Conservation (phyloP, 2,329 filamentous ascomycete species). For the Penicillium psychrosexuale region DNA sequence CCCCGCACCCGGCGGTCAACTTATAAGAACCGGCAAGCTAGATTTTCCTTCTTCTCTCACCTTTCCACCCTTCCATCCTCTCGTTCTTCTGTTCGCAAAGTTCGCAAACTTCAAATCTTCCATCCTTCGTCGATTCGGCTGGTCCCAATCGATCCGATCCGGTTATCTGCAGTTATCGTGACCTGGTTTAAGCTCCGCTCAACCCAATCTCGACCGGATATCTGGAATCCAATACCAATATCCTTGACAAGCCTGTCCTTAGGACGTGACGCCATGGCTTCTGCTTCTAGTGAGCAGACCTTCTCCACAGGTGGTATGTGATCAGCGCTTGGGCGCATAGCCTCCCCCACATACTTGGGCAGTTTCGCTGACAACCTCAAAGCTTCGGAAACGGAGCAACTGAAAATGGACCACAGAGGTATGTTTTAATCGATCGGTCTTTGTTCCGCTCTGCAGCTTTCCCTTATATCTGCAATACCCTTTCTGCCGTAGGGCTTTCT, state of each 20-base stretch:
- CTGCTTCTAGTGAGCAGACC: constrained; percentile 13
- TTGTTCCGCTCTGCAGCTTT: background rate
- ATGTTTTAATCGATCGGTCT: background rate
- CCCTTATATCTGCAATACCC: background rate
- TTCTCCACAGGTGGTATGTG: constrained; percentile 10
- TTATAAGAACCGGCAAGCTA: constrained; percentile 4
- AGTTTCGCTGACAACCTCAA: constrained; percentile 2
- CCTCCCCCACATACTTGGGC: background rate
- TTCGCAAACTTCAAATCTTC: background rate
- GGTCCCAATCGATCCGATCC: constrained; percentile 7
- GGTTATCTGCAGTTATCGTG: background rate
- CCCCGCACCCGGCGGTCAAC: constrained; percentile 12
- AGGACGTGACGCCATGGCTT: constrained; percentile 14
- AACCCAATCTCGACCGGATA: constrained; percentile 1
- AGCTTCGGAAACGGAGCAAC: constrained; percentile 3
- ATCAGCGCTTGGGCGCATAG: background rate
- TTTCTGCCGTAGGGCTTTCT: background rate
- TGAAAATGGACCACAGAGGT: constrained; percentile 2
- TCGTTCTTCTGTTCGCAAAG: constrained; percentile 1
- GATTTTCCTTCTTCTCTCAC: constrained; percentile 1
- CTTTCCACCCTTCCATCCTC: constrained; percentile 1
- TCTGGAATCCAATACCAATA: constrained; percentile 1
- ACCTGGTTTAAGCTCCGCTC: background rate
- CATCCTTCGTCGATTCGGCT: constrained; percentile 4
- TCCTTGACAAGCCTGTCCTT: constrained; percentile 1